These are phyloP conservation scores for Herpetomonas tarakana DNA, from an alignment of 208 protist species.

Conservation along the genomic window DNA sequence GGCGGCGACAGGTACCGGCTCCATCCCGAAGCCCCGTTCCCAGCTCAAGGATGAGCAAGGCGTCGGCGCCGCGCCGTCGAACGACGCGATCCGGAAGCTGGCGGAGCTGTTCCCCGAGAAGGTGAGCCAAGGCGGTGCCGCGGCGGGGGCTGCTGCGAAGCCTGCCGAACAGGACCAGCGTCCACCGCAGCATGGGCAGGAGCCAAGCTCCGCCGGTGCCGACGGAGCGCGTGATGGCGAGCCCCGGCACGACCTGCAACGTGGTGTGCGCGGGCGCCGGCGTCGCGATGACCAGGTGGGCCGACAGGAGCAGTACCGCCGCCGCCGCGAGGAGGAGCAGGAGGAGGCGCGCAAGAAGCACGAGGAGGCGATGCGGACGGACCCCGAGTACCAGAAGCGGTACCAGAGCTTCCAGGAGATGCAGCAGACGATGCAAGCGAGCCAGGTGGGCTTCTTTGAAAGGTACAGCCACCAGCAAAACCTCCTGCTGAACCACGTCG, in stretches of 20 bases:
- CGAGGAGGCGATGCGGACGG: constrained; percentile 60
- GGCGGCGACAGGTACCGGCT: not conserved
- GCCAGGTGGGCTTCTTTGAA: constrained; percentile 44
- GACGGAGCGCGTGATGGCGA: not conserved
- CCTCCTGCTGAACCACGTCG: constrained; percentile 30
- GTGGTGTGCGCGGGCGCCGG: constrained; percentile 28
- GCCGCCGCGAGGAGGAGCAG: constrained; percentile 25
- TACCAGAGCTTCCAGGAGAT: constrained; percentile 64
- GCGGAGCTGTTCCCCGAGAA: constrained; percentile 27
- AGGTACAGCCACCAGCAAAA: constrained; percentile 52
- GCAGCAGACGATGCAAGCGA: constrained; percentile 41
- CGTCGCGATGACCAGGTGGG: constrained; percentile 23
- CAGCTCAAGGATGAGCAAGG: constrained; percentile 19
- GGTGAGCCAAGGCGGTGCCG: not conserved
- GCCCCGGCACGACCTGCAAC: not conserved
- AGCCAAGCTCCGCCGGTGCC: not conserved
- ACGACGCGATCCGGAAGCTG: constrained; percentile 16
- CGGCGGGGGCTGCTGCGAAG: constrained; percentile 1
- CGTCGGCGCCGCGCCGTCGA: constrained; percentile 1
- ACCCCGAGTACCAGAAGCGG: constrained; percentile 69
- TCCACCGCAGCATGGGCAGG: not conserved
- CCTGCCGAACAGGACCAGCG: constrained; percentile 3
- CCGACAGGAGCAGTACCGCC: constrained; percentile 31
- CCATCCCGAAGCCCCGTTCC: constrained; percentile 31
- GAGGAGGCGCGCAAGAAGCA: constrained; percentile 42